Conservation (phyloP, 352 stramenopile genomes). For the Phytophthora agathidicida region DNA sequence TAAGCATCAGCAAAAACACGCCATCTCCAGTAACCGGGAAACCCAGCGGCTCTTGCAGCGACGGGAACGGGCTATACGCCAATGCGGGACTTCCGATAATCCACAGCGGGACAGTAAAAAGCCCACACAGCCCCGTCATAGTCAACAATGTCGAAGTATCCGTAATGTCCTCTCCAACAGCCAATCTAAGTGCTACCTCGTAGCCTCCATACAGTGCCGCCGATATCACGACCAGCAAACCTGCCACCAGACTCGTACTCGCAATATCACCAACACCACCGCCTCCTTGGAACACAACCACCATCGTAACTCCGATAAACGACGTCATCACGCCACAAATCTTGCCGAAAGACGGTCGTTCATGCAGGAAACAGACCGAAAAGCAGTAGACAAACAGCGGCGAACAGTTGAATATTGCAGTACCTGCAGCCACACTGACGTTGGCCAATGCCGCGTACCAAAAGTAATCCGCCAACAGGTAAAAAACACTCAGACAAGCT, state of each 20-base stretch:
- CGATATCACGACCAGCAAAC: slow-evolving; percentile 55
- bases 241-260: slow-evolving; percentile 40
- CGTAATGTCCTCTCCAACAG: slow-evolving; percentile 41
- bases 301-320: slow-evolving; percentile 51
- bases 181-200: slow-evolving; percentile 51
- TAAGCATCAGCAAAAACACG: slow-evolving; percentile 45
- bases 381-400: slow-evolving; percentile 75
- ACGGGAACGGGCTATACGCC: slow-evolving; percentile 36
- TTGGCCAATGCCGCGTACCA: slow-evolving; percentile 56
- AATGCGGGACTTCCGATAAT: slow-evolving; percentile 45
- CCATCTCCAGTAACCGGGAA: slow-evolving; percentile 40
- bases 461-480: slow-evolving; percentile 60
- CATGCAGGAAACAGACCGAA: slow-evolving; percentile 61
- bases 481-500: slow-evolving; percentile 49
- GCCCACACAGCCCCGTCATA: slow-evolving; percentile 49
- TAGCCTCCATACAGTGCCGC: slow-evolving; percentile 57
- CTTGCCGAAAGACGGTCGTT: slow-evolving; percentile 44
- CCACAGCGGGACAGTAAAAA: slow-evolving; percentile 62
- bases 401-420: slow-evolving; percentile 63
- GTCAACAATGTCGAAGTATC: slow-evolving; percentile 57
- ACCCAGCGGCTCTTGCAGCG: slow-evolving; percentile 49
- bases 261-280: slow-evolving; percentile 30
- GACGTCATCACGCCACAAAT: slow-evolving; percentile 50
- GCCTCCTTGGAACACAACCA: slow-evolving; percentile 50
- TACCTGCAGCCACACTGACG: slow-evolving; percentile 53